Evolutionary conservation across 2,329 filamentous ascomycete genomes (phyloP).

Genomic region (Neofusicoccum parvum): DNA sequence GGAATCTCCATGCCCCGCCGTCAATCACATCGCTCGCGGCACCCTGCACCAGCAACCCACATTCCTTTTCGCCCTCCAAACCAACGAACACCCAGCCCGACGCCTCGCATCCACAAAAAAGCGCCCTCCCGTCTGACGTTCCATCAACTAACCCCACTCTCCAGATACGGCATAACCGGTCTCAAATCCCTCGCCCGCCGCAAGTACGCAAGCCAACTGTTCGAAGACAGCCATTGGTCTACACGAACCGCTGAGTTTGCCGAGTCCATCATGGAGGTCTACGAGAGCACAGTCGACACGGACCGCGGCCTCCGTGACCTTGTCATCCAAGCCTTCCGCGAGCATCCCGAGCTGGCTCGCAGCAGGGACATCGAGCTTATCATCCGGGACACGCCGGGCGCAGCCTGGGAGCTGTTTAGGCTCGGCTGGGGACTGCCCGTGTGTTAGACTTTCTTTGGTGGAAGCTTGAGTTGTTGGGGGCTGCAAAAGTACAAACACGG

Average conservation of each 20-base stretch:
- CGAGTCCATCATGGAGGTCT: conserved; percentile 52
- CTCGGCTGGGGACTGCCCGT: conserved; percentile 50
- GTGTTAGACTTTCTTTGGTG: conserved; percentile 21
- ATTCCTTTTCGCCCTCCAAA: not conserved
- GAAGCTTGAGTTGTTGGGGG: not conserved
- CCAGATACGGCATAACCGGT: conserved; percentile 50
- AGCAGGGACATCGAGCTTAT: conserved; percentile 49
- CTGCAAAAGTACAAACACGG: not conserved
- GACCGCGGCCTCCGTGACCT: conserved; percentile 53
- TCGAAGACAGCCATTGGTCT: conserved; percentile 42
- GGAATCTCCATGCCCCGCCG: conserved; percentile 1
- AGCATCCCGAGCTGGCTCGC: conserved; percentile 47
- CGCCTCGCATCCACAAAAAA: conserved; percentile 2
- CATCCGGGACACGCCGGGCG: conserved; percentile 48
- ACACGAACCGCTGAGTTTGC: conserved; percentile 45
- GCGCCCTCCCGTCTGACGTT: not conserved
- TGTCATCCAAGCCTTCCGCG: conserved; percentile 50
- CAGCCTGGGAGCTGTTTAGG: conserved; percentile 53
- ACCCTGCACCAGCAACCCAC: not conserved
- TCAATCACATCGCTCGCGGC: conserved; percentile 3
- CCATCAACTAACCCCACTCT: conserved; percentile 3
- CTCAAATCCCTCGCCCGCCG: conserved; percentile 49
- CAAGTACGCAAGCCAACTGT: conserved; percentile 50
- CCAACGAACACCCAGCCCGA: not conserved
- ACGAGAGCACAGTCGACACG: conserved; percentile 51